Base-by-base conservation (phyloP, 352 stramenopile species). In the Phytophthora foliorum region DNA sequence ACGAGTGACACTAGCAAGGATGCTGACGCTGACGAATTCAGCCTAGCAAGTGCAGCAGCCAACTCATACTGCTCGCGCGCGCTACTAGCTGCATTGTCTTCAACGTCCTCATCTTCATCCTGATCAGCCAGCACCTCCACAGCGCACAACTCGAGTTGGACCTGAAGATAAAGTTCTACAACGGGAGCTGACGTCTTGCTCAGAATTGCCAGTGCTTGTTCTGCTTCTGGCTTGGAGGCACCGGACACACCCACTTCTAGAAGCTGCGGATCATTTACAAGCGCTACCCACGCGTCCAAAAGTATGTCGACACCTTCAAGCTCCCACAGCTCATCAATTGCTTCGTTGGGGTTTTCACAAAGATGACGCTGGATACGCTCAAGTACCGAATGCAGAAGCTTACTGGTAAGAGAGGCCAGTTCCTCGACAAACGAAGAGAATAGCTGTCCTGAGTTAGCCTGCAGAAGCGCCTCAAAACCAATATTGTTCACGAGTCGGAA, bases 91-190 rank as follows among this genome's bases (percentile, higher is more conserved):
- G 85, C 88, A 36, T 91, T 88, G 72, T 94, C 86, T 63, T 96
- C 87, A 38, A 95, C 86, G 34, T 96, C 87, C 74, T 96, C 87
- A 41, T 94, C 80, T 69, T 96, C 86, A 61, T 94, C 84, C 48
- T 92, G 76, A 2, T 93, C 87, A 0, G 79, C 80, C 17, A 92
- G 53, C 9, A 80, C 86, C 34, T 95, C 86, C 3, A 89, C 75
- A 5, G 77, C 69, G 49, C 84, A 90, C 34, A 96, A 49, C 49
- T 92, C 87, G 19, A 95, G 59, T 38, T 93, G 85, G 13, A 86
- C 73, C 41, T 93, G 87, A 38, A 96, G 57, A 39, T 96, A 96
- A 9, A 95, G 68, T 46, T 91, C 70, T 6, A 96, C 65, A 3
- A 95, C 86, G 2, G 83, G 81, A 5, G 80, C 75, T 1, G 86